Base-by-base conservation (phyloP, 176 grass and related monocot species). In the Metroxylon sagu region DNA sequence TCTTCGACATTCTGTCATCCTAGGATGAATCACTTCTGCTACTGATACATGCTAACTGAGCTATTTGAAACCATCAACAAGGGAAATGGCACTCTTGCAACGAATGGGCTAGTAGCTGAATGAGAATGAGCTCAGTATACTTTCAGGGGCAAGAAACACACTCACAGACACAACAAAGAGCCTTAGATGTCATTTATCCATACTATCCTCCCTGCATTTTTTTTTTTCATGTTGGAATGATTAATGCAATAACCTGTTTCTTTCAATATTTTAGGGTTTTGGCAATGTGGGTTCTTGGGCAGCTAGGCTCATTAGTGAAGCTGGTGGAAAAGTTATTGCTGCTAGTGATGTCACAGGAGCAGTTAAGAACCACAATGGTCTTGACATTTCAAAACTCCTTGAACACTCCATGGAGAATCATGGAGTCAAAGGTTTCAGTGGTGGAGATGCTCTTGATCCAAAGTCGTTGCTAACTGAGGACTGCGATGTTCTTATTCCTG, bases 211-310 rank as follows among this genome's bases (percentile, higher is more conserved):
- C 35, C 10, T 43, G 12, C 10, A 43, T 43, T 12, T 43, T 43
- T 43, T 43, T 43, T 43, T 7, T 43, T 43, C 10, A 43, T 12
- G 35, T 1, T 14, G 35, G 35, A 43, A 43, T 1, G 31, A 31
- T 39, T 39, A 8, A 39, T 39, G 31, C 7, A 29, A 3, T 39
- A 39, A 2, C 25, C 31, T 65, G 15, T 6, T 5, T 61, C 72
- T 15, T 21, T 75, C 50, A 30, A 25, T 31, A 77, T 71, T 67
- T 59, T 63, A 95, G 90, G 90, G 90, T 50, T 95, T 95, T 19
- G 90, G 90, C 64, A 95, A 95, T 53, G 93, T 95, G 21, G 90
- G 90, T 62, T 95, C 90, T 14, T 95, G 90, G 85, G 85, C 84
- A 16, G 93, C 87, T 19, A 75, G 89, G 59, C 60, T 98, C 25